Percentiles rank a stretch among this genome's conserved stretches.
Conservation (phyloP, 2,329 filamentous ascomycete genomes). For the Pseudogymnoascus sp. region DNA sequence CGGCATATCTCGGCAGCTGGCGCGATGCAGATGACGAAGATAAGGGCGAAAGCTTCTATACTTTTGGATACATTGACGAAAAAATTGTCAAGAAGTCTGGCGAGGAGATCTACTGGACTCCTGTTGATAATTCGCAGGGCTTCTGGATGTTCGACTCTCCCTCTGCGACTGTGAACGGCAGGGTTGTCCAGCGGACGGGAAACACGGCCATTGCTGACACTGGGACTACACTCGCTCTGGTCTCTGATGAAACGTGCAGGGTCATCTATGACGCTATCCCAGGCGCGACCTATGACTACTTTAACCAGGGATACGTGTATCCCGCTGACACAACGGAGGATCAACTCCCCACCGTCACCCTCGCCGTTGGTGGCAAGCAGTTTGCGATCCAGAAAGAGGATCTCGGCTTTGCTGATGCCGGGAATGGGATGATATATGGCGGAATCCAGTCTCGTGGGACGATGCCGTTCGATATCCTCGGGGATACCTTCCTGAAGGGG, state of each 20-base stretch:
- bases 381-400: constrained; percentile 52
- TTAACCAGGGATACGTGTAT: constrained; percentile 56
- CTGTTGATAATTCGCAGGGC: constrained; percentile 54
- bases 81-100: constrained; percentile 47
- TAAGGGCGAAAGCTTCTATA: constrained; percentile 53
- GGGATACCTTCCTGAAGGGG: constrained; percentile 50
- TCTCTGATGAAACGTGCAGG: constrained; percentile 53
- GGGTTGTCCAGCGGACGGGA: constrained; percentile 39
- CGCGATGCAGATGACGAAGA: constrained; percentile 38
- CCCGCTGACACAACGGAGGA: constrained; percentile 44
- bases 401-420: constrained; percentile 47
- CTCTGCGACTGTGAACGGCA: constrained; percentile 49
- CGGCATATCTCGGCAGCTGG: constrained; percentile 48
- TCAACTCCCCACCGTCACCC: constrained; percentile 50
- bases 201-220: constrained; percentile 67
- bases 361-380: constrained; percentile 54
- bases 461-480: constrained; percentile 49
- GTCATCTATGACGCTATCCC: constrained; percentile 57
- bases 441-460: constrained; percentile 51
- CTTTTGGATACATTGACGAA: constrained; percentile 64
- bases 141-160: constrained; percentile 61
- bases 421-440: constrained; percentile 47
- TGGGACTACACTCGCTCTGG: constrained; percentile 59
- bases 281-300: constrained; percentile 47
- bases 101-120: constrained; percentile 49